Evolutionary conservation across 164 flowering plant species (phyloP).

Genomic region (Nelumbo lutea): DNA sequence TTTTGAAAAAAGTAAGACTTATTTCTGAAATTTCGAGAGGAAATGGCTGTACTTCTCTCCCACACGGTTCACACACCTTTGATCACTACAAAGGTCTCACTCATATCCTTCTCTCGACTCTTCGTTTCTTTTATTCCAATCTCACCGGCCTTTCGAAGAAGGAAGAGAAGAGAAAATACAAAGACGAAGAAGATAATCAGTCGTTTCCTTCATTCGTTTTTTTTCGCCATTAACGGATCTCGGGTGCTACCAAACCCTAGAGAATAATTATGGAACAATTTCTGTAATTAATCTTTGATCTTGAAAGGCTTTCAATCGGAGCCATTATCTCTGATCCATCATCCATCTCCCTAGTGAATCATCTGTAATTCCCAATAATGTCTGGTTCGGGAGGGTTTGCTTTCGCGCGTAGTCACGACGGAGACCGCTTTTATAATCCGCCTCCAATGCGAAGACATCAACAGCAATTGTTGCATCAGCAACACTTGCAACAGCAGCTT

Average conservation of each 20-base stretch:
- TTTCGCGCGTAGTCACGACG: constrained; percentile 8
- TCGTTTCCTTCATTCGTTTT: not conserved
- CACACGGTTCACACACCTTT: too few species aligned
- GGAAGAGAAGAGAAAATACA: not conserved
- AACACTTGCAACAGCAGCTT: constrained; percentile 9
- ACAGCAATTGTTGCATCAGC: constrained; percentile 10
- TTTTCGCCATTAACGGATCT: not conserved
- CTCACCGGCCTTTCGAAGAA: not conserved
- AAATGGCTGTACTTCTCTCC: too few species aligned
- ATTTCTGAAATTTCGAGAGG: too few species aligned
- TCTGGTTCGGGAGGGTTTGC: constrained; percentile 9
- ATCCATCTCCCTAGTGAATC: not conserved
- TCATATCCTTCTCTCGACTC: not conserved
- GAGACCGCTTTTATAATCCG: constrained; percentile 23
- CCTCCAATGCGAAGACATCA: constrained; percentile 15
- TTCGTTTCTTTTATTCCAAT: too few species aligned
- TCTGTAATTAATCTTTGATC: not conserved
- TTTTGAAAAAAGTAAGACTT: too few species aligned
- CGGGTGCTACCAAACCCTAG: not conserved
- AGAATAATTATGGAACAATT: not conserved
- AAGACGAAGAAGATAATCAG: not conserved
- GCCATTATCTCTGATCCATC: not conserved
- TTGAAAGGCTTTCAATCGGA: not conserved
- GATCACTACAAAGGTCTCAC: too few species aligned
- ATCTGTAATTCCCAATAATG: constrained; percentile 1